Conservation (phyloP, 495 filamentous ascomycete genomes). For the Penicillium flavigenum region DNA sequence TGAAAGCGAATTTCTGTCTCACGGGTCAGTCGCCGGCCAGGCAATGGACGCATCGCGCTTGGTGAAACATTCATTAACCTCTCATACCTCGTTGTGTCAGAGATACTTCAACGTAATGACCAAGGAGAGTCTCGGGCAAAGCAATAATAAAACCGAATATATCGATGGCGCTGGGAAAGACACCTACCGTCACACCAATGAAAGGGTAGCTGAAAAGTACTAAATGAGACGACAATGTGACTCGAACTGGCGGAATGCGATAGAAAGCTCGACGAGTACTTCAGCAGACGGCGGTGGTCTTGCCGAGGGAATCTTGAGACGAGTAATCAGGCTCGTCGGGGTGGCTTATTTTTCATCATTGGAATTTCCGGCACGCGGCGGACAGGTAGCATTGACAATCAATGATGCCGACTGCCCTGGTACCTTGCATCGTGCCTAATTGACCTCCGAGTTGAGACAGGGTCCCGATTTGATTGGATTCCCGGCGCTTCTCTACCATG, state of each 20-base stretch:
- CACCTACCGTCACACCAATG: not conserved
- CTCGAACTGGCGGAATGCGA: not conserved
- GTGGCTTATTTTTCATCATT: not conserved
- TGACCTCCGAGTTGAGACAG: not conserved
- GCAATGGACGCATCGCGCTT: not conserved
- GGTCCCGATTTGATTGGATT: not conserved
- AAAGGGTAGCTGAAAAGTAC: no score
- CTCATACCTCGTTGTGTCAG: not conserved
- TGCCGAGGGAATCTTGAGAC: not conserved
- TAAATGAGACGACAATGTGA: not conserved
- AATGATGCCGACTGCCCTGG: conserved; percentile 12
- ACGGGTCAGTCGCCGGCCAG: not conserved
- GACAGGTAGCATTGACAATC: conserved; percentile 9
- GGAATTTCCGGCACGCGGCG: conserved; percentile 4
- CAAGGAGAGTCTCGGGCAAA: not conserved
- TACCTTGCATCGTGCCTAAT: not conserved
- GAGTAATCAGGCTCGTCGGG: not conserved
- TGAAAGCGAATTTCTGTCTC: not conserved
- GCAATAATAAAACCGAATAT: not conserved
- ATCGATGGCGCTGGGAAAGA: not conserved
- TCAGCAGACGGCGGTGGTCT: not conserved
- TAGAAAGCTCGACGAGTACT: not conserved
- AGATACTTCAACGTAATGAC: not conserved
- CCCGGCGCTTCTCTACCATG: not conserved
- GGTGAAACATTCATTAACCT: no score